These are phyloP conservation scores for Leccinum aurantiacum DNA, from an alignment of 768 basidiomycete genomes.

Conservation along the genomic window DNA sequence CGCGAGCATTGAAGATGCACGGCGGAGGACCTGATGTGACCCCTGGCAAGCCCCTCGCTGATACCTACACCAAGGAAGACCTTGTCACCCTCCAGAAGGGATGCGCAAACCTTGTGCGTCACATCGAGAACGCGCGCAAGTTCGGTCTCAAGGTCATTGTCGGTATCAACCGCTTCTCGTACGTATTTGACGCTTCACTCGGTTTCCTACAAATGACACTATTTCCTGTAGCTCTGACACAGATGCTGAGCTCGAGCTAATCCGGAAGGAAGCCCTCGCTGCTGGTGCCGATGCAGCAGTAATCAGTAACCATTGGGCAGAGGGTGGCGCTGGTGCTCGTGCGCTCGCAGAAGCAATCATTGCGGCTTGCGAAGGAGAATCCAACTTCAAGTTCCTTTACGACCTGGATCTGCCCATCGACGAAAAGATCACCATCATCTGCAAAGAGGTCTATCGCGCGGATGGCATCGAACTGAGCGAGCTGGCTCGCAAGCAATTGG, in stretches of 20 bases:
- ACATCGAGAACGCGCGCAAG: conserved; percentile 93
- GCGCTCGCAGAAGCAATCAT: conserved; percentile 93
- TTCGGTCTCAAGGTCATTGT: conserved; percentile 96
- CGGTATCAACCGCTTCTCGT: conserved; percentile 95
- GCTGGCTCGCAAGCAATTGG: conserved; percentile 79
- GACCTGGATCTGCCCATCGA: conserved; percentile 80
- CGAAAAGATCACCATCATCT: conserved; percentile 86
- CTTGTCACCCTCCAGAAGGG: conserved; percentile 87
- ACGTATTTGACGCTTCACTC: conserved; percentile 35
- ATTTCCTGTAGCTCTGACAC: conserved; percentile 70
- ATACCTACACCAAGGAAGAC: conserved; percentile 93
- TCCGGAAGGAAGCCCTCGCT: conserved; percentile 74
- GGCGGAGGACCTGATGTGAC: conserved; percentile 96
- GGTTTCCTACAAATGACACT: background rate
- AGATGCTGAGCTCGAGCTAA: conserved; percentile 80
- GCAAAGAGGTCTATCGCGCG: conserved; percentile 91
- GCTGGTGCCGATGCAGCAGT: conserved; percentile 95
- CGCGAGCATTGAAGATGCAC: conserved; percentile 98
- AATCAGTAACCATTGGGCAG: conserved; percentile 96
- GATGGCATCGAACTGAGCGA: conserved; percentile 88
- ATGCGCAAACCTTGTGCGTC: conserved; percentile 88
- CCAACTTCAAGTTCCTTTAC: conserved; percentile 92
- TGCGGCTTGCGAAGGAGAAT: conserved; percentile 75
- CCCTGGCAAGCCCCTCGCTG: conserved; percentile 90
- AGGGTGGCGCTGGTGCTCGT: conserved; percentile 89